Percentiles rank a stretch among this genome's conserved stretches.
Evolutionary conservation across 2,329 filamentous ascomycete species (phyloP).

Genomic region (Microcera coccophila): DNA sequence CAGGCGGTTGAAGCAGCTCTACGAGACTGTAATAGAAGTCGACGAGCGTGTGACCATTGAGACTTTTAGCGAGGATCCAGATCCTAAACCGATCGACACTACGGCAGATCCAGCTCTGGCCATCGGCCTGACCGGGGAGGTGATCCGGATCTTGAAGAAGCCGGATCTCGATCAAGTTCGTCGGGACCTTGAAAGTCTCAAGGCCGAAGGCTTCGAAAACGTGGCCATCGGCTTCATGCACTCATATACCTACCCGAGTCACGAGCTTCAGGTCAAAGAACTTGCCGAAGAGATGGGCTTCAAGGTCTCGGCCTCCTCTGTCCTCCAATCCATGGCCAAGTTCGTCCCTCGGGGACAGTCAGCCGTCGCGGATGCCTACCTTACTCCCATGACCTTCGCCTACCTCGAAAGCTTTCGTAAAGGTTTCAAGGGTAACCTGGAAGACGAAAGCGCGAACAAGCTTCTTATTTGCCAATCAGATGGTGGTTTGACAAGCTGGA

Average conservation of each 20-base stretch:
- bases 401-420: constrained; percentile 34
- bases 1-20: constrained; percentile 63
- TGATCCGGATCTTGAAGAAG: constrained; percentile 60
- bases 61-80: constrained; percentile 68
- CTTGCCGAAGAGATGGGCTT: constrained; percentile 42
- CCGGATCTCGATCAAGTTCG: constrained; percentile 54
- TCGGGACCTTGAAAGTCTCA: constrained; percentile 56
- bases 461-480: constrained; percentile 29
- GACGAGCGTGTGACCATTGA: constrained; percentile 71
- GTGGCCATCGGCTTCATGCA: constrained; percentile 65
- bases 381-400: constrained; percentile 38
- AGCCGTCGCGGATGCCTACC: constrained; percentile 41
- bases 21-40: constrained; percentile 67
- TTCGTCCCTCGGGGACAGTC: constrained; percentile 43
- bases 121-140: constrained; percentile 63
- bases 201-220: constrained; percentile 53
- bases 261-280: constrained; percentile 40
- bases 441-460: constrained; percentile 28
- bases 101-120: constrained; percentile 53
- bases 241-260: constrained; percentile 60
- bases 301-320: constrained; percentile 35
- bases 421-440: constrained; percentile 23
- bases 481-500: constrained; percentile 26
- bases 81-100: constrained; percentile 45
- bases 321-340: constrained; percentile 42